These are phyloP conservation scores for Pontederia paniculata DNA, from an alignment of 176 grass and related monocot genomes.

Conservation along the genomic window DNA sequence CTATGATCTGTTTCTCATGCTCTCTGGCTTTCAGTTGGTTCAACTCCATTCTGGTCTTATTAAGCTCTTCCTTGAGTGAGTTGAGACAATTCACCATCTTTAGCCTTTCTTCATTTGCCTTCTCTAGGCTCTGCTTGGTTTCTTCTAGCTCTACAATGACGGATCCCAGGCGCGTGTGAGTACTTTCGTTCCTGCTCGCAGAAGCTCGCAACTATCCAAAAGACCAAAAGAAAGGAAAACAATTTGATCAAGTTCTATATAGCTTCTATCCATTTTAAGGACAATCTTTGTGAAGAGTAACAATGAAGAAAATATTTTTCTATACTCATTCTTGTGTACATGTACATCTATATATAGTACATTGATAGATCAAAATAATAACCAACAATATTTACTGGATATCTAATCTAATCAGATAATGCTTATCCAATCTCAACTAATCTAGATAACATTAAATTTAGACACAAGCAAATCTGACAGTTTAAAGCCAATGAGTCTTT, in stretches of 20 bases:
- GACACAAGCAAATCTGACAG: no score
- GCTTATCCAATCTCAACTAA: no score
- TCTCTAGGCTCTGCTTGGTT: slow-evolving; percentile 42
- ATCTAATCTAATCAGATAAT: no score
- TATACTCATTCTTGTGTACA: background rate
- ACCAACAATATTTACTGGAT: no score
- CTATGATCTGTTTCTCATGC: slow-evolving; percentile 26
- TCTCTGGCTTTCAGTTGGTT: slow-evolving; percentile 39
- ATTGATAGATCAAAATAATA: no score
- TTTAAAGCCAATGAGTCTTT: no score
- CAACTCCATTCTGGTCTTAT: slow-evolving; percentile 49
- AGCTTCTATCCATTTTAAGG: background rate
- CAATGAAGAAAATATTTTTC: background rate
- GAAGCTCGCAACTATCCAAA: slow-evolving; percentile 18
- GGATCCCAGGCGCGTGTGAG: background rate
- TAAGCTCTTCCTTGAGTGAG: slow-evolving; percentile 51
- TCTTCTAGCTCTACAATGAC: slow-evolving; percentile 34
- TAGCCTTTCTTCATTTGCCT: slow-evolving; percentile 48
- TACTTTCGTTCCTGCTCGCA: slow-evolving; percentile 18
- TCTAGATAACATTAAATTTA: no score
- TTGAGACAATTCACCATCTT: slow-evolving; percentile 54
- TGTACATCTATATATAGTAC: no score
- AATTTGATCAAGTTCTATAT: background rate
- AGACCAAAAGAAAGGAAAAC: background rate
- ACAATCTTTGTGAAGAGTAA: background rate